Evolutionary conservation across 306 rosid species (phyloP).

Genomic region (Rubus idaeus): DNA sequence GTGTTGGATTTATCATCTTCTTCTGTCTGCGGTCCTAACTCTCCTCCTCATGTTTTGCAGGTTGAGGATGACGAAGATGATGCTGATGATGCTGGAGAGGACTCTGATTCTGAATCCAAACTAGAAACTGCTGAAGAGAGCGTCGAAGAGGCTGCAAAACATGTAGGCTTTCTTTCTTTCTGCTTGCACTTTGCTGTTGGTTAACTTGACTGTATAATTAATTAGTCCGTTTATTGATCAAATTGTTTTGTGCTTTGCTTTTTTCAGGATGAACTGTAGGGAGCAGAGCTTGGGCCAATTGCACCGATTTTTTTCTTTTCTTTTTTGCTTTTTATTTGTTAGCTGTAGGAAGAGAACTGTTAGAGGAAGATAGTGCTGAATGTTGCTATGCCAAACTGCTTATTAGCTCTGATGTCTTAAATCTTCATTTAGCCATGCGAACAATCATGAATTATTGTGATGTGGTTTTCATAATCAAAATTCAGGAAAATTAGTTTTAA

Average conservation of each 20-base stretch:
- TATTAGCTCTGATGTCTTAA: slow-evolving; percentile 24
- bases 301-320: slow-evolving; percentile 5
- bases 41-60: slow-evolving; percentile 34
- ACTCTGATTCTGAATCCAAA: slow-evolving; percentile 48
- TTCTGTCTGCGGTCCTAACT: slow-evolving; percentile 23
- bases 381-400: slow-evolving; percentile 10
- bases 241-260: neutral
- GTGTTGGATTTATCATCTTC: neutral
- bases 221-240: slow-evolving; percentile 16
- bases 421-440: slow-evolving; percentile 41
- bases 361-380: slow-evolving; percentile 22
- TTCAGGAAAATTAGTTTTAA: slow-evolving; percentile 13
- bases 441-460: slow-evolving; percentile 21
- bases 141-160: slow-evolving; percentile 51
- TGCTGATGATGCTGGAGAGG: slow-evolving; percentile 39
- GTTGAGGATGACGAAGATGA: slow-evolving; percentile 81
- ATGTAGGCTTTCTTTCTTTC: slow-evolving; percentile 36
- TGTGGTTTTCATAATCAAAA: slow-evolving; percentile 28
- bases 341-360: slow-evolving; percentile 34
- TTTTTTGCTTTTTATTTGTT: slow-evolving; percentile 20
- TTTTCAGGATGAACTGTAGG: slow-evolving; percentile 90
- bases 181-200: neutral
- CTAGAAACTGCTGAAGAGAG: slow-evolving; percentile 30
- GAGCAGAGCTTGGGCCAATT: slow-evolving; percentile 18
- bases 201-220: neutral